A percentile compares a stretch with the other conserved stretches of the same genome.
phyloP scores from a whole-genome alignment of 352 stramenopile genomes.

The Phytophthora hibernalis region DNA sequence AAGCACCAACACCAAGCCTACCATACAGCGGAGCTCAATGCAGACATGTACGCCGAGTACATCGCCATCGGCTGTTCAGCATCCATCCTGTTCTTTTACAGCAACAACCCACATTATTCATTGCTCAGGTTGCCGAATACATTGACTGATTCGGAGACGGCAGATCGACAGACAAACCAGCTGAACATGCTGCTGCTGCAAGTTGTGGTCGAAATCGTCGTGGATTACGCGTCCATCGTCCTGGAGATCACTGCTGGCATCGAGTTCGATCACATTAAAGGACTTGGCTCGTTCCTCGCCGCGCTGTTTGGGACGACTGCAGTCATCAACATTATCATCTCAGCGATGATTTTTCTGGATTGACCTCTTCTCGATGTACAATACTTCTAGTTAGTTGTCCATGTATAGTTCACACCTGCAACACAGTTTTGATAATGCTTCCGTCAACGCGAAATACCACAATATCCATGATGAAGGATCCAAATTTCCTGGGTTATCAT shows the following conservation, averaged over 20 bases:
- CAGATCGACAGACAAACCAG: constrained; percentile 15
- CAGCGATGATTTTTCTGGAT: constrained; percentile 43
- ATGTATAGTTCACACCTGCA: too few species aligned
- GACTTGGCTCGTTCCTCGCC: constrained; percentile 36
- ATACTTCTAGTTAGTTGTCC: too few species aligned
- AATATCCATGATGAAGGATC: background rate
- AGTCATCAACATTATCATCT: constrained; percentile 47
- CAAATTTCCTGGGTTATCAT: constrained; percentile 8
- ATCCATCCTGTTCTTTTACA: constrained; percentile 44
- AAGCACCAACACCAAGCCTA: constrained; percentile 29
- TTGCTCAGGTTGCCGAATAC: constrained; percentile 13
- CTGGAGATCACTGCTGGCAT: constrained; percentile 42
- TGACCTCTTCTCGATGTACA: constrained; percentile 3
- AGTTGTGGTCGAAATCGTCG: constrained; percentile 30
- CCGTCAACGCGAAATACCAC: background rate
- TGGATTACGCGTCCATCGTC: constrained; percentile 36
- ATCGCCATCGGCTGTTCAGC: constrained; percentile 51
- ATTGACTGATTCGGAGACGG: constrained; percentile 8
- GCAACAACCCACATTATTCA: constrained; percentile 42
- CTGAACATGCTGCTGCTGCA: constrained; percentile 26
- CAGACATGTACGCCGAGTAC: constrained; percentile 55
- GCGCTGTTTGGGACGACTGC: constrained; percentile 39
- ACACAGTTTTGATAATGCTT: background rate
- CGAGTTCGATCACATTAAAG: constrained; percentile 35
- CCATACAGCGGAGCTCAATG: constrained; percentile 38